Conservation (phyloP, 768 basidiomycete genomes). For the Boletus eberwhitei region DNA sequence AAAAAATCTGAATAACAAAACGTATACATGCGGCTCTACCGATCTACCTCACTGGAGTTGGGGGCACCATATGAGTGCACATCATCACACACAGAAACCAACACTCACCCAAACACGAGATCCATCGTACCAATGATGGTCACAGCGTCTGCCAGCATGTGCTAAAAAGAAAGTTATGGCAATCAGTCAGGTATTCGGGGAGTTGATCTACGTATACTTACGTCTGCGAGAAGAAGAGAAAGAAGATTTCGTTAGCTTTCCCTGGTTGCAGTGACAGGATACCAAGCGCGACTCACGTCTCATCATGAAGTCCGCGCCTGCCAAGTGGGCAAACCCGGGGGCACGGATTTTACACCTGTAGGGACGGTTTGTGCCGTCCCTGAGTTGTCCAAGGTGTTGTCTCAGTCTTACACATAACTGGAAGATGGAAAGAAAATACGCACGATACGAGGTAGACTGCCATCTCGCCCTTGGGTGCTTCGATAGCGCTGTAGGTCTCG, state of each 20-base stretch:
- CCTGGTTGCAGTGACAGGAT: background rate
- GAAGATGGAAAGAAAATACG: conserved; percentile 26
- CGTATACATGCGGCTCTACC: conserved; percentile 18
- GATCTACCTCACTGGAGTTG: conserved; percentile 29
- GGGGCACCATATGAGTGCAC: background rate
- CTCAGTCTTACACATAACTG: background rate
- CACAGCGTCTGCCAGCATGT: conserved; percentile 92
- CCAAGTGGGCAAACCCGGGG: conserved; percentile 93
- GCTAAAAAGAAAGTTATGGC: conserved; percentile 46
- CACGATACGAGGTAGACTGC: conserved; percentile 96
- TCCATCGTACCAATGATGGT: conserved; percentile 99
- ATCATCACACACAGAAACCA: background rate
- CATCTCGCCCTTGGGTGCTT: conserved; percentile 99
- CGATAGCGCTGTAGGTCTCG: conserved; percentile 96
- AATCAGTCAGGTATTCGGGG: conserved; percentile 10
- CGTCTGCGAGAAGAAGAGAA: conserved; percentile 31
- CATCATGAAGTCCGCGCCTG: conserved; percentile 98
- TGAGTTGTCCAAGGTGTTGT: conserved; percentile 25
- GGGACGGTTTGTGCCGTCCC: conserved; percentile 92
- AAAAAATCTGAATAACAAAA: conserved; percentile 1
- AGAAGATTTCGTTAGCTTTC: conserved; percentile 1
- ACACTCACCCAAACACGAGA: conserved; percentile 88
- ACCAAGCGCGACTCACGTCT: conserved; percentile 55
- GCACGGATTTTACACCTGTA: conserved; percentile 98
- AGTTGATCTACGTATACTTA: conserved; percentile 22